phyloP scores from a whole-genome alignment of 2,329 filamentous ascomycete species.

The Cytospora piceae region DNA sequence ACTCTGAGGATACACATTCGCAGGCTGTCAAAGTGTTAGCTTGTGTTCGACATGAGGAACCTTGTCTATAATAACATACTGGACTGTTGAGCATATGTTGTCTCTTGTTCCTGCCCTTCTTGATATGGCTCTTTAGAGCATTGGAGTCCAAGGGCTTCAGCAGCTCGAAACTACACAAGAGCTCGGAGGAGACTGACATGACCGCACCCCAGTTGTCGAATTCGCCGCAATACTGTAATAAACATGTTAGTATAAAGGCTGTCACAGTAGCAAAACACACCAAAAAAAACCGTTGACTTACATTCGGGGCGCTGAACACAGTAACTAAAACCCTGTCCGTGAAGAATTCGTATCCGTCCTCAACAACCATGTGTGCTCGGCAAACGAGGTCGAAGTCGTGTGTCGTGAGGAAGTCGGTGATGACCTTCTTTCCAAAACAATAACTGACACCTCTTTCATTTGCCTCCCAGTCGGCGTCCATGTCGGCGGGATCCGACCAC shows the following conservation, averaged over 20 bases:
- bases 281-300: conserved; percentile 53
- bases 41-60: not conserved
- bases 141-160: conserved; percentile 95
- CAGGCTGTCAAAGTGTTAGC: conserved; percentile 24
- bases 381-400: conserved; percentile 98
- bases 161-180: conserved; percentile 96
- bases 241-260: conserved; percentile 34
- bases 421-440: conserved; percentile 97
- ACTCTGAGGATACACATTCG: conserved; percentile 31
- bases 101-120: conserved; percentile 93
- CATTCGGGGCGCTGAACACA: conserved; percentile 96
- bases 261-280: not conserved
- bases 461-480: conserved; percentile 97
- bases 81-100: conserved; percentile 96
- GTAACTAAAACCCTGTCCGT: conserved; percentile 93
- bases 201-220: conserved; percentile 99
- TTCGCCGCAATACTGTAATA: conserved; percentile 85
- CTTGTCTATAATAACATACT: conserved; percentile 60
- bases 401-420: conserved; percentile 89
- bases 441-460: conserved; percentile 98
- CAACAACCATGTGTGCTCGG: conserved; percentile 97
- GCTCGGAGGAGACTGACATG: conserved; percentile 93
- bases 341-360: conserved; percentile 99
- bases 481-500: conserved; percentile 97
- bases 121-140: conserved; percentile 97